Percentiles rank a stretch among this genome's conserved stretches.
These are phyloP conservation scores for Ampelocalamus luodianensis DNA, from an alignment of 176 grass and related monocot genomes.

Conservation along the genomic window DNA sequence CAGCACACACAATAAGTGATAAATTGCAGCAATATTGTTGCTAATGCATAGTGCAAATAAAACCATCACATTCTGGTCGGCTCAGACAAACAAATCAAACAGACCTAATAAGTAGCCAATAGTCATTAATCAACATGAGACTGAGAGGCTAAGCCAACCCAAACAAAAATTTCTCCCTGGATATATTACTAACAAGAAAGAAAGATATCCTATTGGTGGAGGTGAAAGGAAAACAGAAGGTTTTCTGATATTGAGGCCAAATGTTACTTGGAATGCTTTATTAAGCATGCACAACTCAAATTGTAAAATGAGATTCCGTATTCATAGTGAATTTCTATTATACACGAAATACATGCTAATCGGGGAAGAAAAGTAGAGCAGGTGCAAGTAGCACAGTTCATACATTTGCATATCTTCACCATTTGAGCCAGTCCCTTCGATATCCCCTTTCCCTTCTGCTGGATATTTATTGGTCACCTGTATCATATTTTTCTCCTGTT, in stretches of 20 bases:
- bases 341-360: conserved; percentile 12
- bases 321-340: background rate
- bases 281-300: conserved; percentile 15
- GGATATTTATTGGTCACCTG: conserved; percentile 68
- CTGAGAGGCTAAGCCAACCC: background rate
- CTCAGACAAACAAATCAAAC: conserved; percentile 5
- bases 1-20: background rate
- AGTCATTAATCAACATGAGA: conserved; percentile 1
- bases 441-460: conserved; percentile 71
- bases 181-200: background rate
- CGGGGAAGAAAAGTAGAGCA: background rate
- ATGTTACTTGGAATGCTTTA: background rate
- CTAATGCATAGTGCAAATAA: conserved; percentile 8
- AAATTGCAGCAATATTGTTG: background rate
- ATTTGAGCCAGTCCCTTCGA: conserved; percentile 88
- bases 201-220: background rate
- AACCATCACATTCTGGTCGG: conserved; percentile 2
- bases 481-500: conserved; percentile 75
- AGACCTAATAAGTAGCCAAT: background rate
- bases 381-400: background rate
- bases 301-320: background rate
- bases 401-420: conserved; percentile 93
- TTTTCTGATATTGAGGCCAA: background rate
- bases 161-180: too few species aligned
- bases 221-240: background rate